A percentile compares a stretch with the other conserved stretches of the same genome.
phyloP scores from a whole-genome alignment of 2,329 filamentous ascomycete genomes.

The Calonectria henricotiae region DNA sequence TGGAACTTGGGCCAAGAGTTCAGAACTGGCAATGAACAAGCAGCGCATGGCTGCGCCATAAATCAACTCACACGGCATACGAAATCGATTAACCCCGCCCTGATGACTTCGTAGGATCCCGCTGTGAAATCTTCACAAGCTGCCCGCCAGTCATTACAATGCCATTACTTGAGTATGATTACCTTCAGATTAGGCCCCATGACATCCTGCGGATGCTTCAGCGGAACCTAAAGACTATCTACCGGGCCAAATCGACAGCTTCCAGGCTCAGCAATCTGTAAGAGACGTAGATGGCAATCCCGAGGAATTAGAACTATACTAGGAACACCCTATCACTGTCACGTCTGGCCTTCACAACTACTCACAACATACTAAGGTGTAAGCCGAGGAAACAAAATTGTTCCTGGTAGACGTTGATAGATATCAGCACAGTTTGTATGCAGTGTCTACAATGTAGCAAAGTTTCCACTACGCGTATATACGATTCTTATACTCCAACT shows the following conservation, averaged over 20 bases:
- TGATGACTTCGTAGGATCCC: neutral
- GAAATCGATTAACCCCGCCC: neutral
- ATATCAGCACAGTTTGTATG: neutral
- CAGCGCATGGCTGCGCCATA: slow-evolving; percentile 68
- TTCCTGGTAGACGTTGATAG: neutral
- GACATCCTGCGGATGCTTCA: no score
- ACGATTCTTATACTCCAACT: no score
- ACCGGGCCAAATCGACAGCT: neutral
- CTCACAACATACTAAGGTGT: neutral
- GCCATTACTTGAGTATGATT: neutral
- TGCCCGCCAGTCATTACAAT: neutral
- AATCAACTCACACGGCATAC: slow-evolving; percentile 5
- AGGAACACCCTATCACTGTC: neutral
- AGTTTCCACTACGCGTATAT: neutral
- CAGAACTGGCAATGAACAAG: slow-evolving; percentile 73
- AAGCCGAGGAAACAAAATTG: neutral
- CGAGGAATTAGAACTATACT: neutral
- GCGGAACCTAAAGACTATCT: neutral
- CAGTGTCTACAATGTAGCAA: neutral
- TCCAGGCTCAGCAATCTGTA: neutral
- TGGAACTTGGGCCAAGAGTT: slow-evolving; percentile 74
- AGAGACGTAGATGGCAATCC: neutral
- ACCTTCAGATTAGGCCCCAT: neutral
- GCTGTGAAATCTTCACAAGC: neutral
- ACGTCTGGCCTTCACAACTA: neutral